Conservation (phyloP, 306 rosid genomes). For the Cucurbita pepo region DNA sequence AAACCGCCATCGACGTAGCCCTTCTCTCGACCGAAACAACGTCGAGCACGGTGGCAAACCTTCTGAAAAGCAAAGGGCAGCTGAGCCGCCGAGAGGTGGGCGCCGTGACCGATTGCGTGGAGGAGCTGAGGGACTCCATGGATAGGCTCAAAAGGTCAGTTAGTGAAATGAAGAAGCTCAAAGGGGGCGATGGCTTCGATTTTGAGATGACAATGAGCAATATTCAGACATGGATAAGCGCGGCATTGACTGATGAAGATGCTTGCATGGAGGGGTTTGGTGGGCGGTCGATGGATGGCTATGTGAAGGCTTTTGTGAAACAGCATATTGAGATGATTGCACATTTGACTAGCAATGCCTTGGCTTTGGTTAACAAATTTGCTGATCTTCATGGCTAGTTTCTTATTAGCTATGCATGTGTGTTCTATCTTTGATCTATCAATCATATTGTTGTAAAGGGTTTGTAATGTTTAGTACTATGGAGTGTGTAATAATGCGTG, state of each 20-base stretch:
- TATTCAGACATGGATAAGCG: constrained; percentile 19
- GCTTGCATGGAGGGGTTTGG: constrained; percentile 12
- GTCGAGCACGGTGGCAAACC: neutral
- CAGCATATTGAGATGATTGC: constrained; percentile 21
- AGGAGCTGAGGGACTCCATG: constrained; percentile 1
- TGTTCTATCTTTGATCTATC: too few species aligned
- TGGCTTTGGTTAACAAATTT: constrained; percentile 57
- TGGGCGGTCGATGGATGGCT: constrained; percentile 10
- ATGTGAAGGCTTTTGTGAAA: constrained; percentile 26
- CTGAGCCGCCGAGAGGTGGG: neutral
- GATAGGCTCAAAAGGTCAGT: neutral
- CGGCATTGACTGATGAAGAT: constrained; percentile 14
- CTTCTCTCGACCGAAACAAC: neutral
- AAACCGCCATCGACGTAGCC: neutral
- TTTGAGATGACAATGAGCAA: constrained; percentile 5
- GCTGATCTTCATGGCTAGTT: constrained; percentile 15
- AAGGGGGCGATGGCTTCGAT: neutral
- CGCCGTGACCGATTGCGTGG: constrained; percentile 4
- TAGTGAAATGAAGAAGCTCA: neutral
- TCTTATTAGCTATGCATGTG: neutral
- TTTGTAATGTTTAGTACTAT: neutral
- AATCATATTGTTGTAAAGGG: neutral
- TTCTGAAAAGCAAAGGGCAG: neutral
- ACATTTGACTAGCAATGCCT: constrained; percentile 56
- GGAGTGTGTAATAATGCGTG: too few species aligned